Conservation (phyloP, 768 basidiomycete genomes). For the Strobilomyces echinocephalus region DNA sequence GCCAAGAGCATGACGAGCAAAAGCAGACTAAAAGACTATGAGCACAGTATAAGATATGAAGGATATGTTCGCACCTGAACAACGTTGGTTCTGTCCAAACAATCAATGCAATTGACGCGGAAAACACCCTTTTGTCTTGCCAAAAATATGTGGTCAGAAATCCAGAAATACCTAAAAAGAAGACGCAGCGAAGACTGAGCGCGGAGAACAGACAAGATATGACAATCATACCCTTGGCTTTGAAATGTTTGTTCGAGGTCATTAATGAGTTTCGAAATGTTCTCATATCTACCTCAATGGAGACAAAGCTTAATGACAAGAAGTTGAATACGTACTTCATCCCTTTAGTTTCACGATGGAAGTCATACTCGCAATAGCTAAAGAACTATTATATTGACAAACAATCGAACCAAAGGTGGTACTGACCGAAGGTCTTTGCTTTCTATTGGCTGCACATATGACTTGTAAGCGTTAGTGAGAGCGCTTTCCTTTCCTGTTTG, state of each 20-base stretch:
- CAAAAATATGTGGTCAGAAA: constrained; percentile 62
- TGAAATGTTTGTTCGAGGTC: constrained; percentile 73
- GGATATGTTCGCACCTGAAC: constrained; percentile 56
- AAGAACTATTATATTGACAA: neutral
- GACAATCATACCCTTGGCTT: constrained; percentile 60
- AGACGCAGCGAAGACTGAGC: neutral
- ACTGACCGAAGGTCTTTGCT: constrained; percentile 55
- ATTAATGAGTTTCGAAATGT: constrained; percentile 73
- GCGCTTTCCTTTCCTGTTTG: constrained; percentile 81
- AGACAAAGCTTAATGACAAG: neutral
- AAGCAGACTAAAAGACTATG: constrained; percentile 63
- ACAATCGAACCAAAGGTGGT: neutral
- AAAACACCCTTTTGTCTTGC: constrained; percentile 84
- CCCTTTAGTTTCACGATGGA: constrained; percentile 88
- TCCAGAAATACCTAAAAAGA: constrained; percentile 74
- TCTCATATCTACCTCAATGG: constrained; percentile 64
- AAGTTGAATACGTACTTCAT: constrained; percentile 66
- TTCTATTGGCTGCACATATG: constrained; percentile 56
- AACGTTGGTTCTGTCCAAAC: constrained; percentile 91
- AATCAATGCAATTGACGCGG: constrained; percentile 93
- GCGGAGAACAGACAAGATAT: neutral
- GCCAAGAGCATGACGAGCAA: constrained; percentile 78
- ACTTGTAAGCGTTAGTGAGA: constrained; percentile 74
- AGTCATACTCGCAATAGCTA: constrained; percentile 85
- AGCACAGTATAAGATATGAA: neutral